phyloP scores from a whole-genome alignment of 1,139 yeast genomes.

The Saccharomycopsis crataegensis region DNA sequence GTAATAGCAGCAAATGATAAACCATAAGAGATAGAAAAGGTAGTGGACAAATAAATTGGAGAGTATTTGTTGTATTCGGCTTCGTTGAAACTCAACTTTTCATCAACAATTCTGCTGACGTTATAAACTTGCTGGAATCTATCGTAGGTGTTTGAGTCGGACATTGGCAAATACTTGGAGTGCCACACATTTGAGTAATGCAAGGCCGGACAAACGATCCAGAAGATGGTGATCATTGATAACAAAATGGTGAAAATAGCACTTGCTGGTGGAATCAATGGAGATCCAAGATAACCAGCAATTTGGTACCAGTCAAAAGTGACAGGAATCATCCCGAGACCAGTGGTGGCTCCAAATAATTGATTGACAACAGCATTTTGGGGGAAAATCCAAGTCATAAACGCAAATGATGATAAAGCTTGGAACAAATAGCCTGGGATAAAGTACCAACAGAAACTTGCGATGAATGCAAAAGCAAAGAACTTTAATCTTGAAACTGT shows the following conservation, averaged over 20 bases:
- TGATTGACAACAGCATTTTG: slow-evolving; percentile 49
- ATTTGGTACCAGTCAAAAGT: slow-evolving; percentile 53
- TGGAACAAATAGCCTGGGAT: slow-evolving; percentile 47
- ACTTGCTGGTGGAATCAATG: slow-evolving; percentile 61
- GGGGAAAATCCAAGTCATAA: slow-evolving; percentile 52
- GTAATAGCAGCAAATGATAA: slow-evolving; percentile 56
- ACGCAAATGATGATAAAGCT: slow-evolving; percentile 44
- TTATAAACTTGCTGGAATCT: slow-evolving; percentile 38
- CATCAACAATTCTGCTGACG: slow-evolving; percentile 38
- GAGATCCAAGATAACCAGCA: slow-evolving; percentile 53
- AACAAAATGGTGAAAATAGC: slow-evolving; percentile 44
- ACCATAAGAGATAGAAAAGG: slow-evolving; percentile 56
- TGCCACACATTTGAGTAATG: slow-evolving; percentile 46
- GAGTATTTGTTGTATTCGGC: slow-evolving; percentile 46
- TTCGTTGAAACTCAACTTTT: slow-evolving; percentile 37
- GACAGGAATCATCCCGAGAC: slow-evolving; percentile 56
- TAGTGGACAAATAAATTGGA: slow-evolving; percentile 56
- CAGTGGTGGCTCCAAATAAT: slow-evolving; percentile 51
- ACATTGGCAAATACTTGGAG: slow-evolving; percentile 45
- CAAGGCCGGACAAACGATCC: slow-evolving; percentile 38
- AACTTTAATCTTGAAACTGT: slow-evolving; percentile 40
- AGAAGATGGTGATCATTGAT: slow-evolving; percentile 39
- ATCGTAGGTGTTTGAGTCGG: slow-evolving; percentile 36
- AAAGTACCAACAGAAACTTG: slow-evolving; percentile 47
- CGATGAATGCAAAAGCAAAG: slow-evolving; percentile 34